Evolutionary conservation across 805 yeast genomes (phyloP), one percentile per base, ranked within the genome.

Genomic region (Tetrapisispora taiwanensis): DNA sequence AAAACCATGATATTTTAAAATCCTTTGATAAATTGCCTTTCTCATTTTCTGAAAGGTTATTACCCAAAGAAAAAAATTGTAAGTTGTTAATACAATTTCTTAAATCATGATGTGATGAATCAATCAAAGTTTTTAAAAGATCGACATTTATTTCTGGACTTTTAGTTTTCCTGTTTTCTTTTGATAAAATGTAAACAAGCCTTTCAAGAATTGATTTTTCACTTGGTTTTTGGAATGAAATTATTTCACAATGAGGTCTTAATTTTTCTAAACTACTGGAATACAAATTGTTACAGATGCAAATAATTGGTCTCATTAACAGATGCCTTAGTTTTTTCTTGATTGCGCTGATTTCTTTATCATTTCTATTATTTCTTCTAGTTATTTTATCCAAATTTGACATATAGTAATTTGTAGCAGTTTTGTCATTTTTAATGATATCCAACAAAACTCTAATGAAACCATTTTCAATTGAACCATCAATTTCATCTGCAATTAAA

Each of bases 211-310:
- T 61, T 31, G 69, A 71, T 42, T 60, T 65, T 42, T 67, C 71
- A 2, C 75, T 57, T 0, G 94, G 81, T 45, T 76, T 78, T 46
- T 70, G 72, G 55, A 88, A 83, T 7, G 75, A 60, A 2, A 90
- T 69, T 7, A 84, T 69, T 54, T 90, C 96, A 49, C 90, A 78
- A 47, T 72, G 65, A 0, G 82, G 81, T 48, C 90, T 76, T 48
- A 90, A 67, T 45, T 76, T 78, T 42, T 86, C 94, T 63, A 90
- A 68, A 1, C 84, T 76, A 3, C 79, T 75, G 0, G 85, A 75
- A 60, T 84, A 88, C 1, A 84, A 71, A 56, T 92, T 95, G 57
- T 90, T 92, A 59, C 97, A 94, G 45, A 92, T 77, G 35, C 95
- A 89, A 43, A 90, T 85, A 17, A 92, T 86, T 1, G 97, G 97